Base-by-base conservation (phyloP, 148 eudicot species). In the Persicaria maculosa region DNA sequence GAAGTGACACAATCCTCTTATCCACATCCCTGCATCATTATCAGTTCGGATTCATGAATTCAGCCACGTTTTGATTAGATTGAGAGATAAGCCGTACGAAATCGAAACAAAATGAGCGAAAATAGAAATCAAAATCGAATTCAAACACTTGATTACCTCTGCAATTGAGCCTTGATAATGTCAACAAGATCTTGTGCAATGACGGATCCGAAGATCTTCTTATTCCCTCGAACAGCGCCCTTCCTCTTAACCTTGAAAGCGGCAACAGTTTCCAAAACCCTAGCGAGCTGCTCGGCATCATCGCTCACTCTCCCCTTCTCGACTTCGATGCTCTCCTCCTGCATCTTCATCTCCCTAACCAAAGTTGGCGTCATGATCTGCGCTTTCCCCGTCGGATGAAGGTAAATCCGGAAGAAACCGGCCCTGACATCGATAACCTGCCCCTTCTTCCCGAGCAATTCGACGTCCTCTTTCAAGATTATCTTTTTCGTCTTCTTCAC, bases 121-220 rank as follows among this genome's bases (percentile, higher is more conserved):
- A 48, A 7, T 48, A 50, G 10, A 14, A 65, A 40, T 65, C 46
- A 15, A 65, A 65, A 14, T 0, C 6, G 9, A 14, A 12, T 36
- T 6, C 14, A 14, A 15, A 52, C n/a, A 52, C 5, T 4, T 65
- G n/a, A 1, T 31, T 86, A 94, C 98, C 98, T 90, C 68, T 94
- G 97, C 74, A 94, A 89, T 67, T 94, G 98, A 75, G 92, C 96
- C 82, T 92, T 94, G 79, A 94, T 92, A 47, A 94, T 87, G 82
- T 94, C 98, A 68, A 94, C 98, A 70, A 94, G 87, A 86, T 94
- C 98, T 86, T 94, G 97, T 76, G 92, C 89, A 65, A 96, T 94
- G 75, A 94, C 97, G 90, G 80, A 83, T 80, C 98, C 98, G 71
- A 94, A 91, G 43, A 91, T 94, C 78, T 87, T 97, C 76, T 92